phyloP scores from a whole-genome alignment of 495 filamentous ascomycete genomes.

The Penicillium nucicola region DNA sequence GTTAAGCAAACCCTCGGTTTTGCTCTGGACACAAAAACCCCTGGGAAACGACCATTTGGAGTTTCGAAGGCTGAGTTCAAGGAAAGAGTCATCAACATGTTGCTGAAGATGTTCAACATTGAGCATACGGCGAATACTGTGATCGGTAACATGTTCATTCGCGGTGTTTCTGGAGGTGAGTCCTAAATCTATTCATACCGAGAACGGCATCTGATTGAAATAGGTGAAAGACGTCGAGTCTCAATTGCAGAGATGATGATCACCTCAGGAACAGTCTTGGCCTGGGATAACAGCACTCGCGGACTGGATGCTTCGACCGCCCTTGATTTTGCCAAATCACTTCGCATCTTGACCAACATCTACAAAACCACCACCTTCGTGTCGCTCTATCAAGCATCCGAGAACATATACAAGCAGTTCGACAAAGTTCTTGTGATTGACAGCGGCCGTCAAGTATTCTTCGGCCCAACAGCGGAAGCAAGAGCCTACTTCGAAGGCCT shows the following conservation, averaged over 20 bases:
- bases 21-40: conserved; percentile 77
- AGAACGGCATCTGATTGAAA: not conserved
- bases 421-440: conserved; percentile 88
- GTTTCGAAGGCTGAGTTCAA: conserved; percentile 67
- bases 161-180: conserved; percentile 68
- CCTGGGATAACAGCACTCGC: conserved; percentile 83
- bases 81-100: conserved; percentile 61
- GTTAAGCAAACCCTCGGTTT: conserved; percentile 82
- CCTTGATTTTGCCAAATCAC: conserved; percentile 66
- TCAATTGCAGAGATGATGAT: conserved; percentile 59
- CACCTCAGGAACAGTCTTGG: conserved; percentile 66
- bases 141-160: conserved; percentile 76
- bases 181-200: not conserved
- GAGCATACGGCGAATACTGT: conserved; percentile 78
- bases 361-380: conserved; percentile 79
- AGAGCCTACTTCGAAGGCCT: conserved; percentile 76
- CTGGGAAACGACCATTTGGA: conserved; percentile 66
- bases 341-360: conserved; percentile 74
- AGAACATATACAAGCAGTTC: conserved; percentile 81
- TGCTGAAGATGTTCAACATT: conserved; percentile 88
- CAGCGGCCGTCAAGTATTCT: conserved; percentile 74
- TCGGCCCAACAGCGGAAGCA: conserved; percentile 68
- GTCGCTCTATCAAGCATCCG: conserved; percentile 77
- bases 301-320: conserved; percentile 83
- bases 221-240: conserved; percentile 69